Base-by-base conservation (phyloP, 2,329 filamentous ascomycete genomes). In the Thielaviopsis musarum region DNA sequence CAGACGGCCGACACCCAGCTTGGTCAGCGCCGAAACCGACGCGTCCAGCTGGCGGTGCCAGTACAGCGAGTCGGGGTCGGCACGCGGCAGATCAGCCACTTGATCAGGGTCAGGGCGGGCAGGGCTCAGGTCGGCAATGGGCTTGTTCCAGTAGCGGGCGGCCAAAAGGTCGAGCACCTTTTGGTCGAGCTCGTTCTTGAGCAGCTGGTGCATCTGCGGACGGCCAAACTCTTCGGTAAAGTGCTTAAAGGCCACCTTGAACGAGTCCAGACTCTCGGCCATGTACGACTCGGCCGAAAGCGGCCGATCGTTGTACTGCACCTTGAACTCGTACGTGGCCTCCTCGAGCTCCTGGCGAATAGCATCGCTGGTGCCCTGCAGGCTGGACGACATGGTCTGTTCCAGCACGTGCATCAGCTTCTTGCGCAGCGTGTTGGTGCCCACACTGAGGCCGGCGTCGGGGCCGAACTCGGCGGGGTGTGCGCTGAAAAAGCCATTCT, bases 321-420 rank as follows among this genome's bases (percentile, higher is more conserved):
- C 93, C 70, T 98, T 98, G 77, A 95, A 98, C 71, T 98, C 91
- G 68, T 98, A 98, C 0, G 88, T 91, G 2, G 93, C 91, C 71
- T 98, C 93, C 67, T 96, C 91, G 0, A 98, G 81, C 70, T 98
- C 93, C 69, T 95, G 89, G 63, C 86, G 85, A 64, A 98, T 96
- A 10, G 90, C 89, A 68, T 96, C 89, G 65, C 87, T 88, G 3
- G 93, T 98, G 59, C 83, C 83, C 65, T 93, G 87, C 59, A 98
- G 77, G 66, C 88, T 95, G 38, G 88, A 83, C 28, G 91, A 91
- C 94, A 98, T 98, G 3, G 90, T 96, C 67, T 95, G 87, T 70
- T 98, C 93, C 45, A 98, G 79, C 45, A 97, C 90, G 64, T 91
- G 84, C 91, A 98, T 98, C 58, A 98, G 78, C 71, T 96, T 97